These are phyloP conservation scores for Aspergillus pseudoviridinutans DNA, from an alignment of 2,329 filamentous ascomycete genomes.

Conservation along the genomic window DNA sequence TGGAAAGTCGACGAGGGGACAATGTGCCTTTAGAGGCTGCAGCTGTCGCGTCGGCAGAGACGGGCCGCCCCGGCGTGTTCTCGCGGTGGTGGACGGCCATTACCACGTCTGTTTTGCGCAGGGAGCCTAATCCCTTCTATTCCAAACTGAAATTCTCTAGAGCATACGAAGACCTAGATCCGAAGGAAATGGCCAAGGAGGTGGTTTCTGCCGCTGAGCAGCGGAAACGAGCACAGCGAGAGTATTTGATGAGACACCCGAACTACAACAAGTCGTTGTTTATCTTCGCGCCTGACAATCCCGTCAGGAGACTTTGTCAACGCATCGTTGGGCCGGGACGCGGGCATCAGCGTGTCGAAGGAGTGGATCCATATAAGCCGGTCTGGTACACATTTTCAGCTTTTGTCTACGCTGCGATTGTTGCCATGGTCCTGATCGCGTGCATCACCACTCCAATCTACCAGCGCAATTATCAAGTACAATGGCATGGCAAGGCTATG, in stretches of 20 bases:
- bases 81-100: conserved; percentile 61
- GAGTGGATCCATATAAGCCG: conserved; percentile 80
- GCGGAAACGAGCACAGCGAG: conserved; percentile 81
- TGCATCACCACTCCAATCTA: conserved; percentile 93
- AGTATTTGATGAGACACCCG: conserved; percentile 82
- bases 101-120: conserved; percentile 53
- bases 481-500: conserved; percentile 50
- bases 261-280: conserved; percentile 91
- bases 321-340: conserved; percentile 85
- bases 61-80: conserved; percentile 55
- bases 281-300: conserved; percentile 75
- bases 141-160: conserved; percentile 69
- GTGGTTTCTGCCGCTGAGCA: conserved; percentile 79
- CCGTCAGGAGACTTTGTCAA: conserved; percentile 78
- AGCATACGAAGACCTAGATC: conserved; percentile 74
- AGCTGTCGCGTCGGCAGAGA: conserved; percentile 32
- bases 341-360: conserved; percentile 81
- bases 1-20: conserved; percentile 26
- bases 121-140: conserved; percentile 93
- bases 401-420: conserved; percentile 88
- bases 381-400: conserved; percentile 93
- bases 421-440: conserved; percentile 95
- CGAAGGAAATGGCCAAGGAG: conserved; percentile 82
- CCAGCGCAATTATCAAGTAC: conserved; percentile 74
- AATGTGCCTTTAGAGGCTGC: conserved; percentile 23